phyloP scores from a whole-genome alignment of 306 rosid species.

The Lithocarpus polystachyus region DNA sequence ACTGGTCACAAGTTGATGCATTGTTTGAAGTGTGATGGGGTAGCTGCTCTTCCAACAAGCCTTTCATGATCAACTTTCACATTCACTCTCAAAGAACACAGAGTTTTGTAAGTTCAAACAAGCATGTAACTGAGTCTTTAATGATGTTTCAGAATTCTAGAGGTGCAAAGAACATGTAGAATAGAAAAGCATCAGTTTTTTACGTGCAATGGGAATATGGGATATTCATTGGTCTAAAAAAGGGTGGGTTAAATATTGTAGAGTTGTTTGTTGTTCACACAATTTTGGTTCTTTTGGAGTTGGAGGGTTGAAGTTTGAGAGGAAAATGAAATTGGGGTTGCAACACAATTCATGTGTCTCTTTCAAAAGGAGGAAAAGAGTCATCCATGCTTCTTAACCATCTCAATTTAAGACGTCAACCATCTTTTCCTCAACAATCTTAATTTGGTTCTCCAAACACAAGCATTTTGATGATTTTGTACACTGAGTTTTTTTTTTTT shows the following conservation, averaged over 20 bases:
- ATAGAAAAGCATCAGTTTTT: conserved; percentile 1
- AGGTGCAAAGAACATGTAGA: conserved; percentile 35
- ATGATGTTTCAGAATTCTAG: conserved; percentile 15
- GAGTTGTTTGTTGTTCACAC: conserved; percentile 39
- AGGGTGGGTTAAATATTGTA: conserved; percentile 28
- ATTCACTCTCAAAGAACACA: neutral
- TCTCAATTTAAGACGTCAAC: conserved; percentile 28
- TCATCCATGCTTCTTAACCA: conserved; percentile 45
- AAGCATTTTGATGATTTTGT: neutral
- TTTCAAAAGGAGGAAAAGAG: conserved; percentile 15
- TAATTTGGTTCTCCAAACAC: neutral
- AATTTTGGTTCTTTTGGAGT: conserved; percentile 15
- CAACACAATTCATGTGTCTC: conserved; percentile 57
- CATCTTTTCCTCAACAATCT: conserved; percentile 23
- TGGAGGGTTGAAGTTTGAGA: conserved; percentile 6
- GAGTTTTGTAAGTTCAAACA: conserved; percentile 12
- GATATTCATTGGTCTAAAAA: conserved; percentile 24
- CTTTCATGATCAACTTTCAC: conserved; percentile 37
- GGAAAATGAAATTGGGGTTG: neutral
- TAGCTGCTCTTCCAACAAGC: conserved; percentile 38
- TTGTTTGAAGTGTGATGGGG: conserved; percentile 35
- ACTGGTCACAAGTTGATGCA: conserved; percentile 38
- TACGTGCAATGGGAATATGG: neutral
- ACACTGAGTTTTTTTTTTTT: neutral
- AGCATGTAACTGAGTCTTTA: conserved; percentile 6